phyloP scores from a whole-genome alignment of 2,329 filamentous ascomycete species.

The Aspergillus sp. region DNA sequence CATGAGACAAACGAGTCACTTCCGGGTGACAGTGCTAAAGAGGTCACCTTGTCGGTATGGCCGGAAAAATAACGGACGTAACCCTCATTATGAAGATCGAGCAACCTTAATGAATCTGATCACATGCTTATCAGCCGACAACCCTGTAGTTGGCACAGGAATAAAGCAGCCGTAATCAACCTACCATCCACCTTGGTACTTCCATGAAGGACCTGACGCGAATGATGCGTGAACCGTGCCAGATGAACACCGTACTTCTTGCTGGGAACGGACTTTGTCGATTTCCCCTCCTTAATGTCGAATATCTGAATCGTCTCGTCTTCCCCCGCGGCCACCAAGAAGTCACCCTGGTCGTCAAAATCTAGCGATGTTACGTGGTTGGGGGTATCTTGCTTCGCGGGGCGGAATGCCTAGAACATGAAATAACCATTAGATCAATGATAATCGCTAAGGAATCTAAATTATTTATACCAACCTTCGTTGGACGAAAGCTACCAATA shows the following conservation, averaged over 20 bases:
- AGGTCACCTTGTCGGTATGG: slow-evolving; percentile 77
- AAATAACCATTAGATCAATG: slow-evolving; percentile 5
- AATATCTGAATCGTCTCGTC: slow-evolving; percentile 96
- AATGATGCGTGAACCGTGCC: slow-evolving; percentile 87
- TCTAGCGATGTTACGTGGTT: slow-evolving; percentile 80
- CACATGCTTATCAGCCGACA: slow-evolving; percentile 1
- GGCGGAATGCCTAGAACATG: slow-evolving; percentile 22
- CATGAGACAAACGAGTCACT: slow-evolving; percentile 89
- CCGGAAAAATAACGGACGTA: slow-evolving; percentile 96
- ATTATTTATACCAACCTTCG: slow-evolving; percentile 52
- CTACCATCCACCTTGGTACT: slow-evolving; percentile 87
- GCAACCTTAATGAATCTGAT: slow-evolving; percentile 66
- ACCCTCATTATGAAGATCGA: slow-evolving; percentile 84
- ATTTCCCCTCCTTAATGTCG: slow-evolving; percentile 81
- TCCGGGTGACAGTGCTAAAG: slow-evolving; percentile 72
- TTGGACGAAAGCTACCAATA: slow-evolving; percentile 67
- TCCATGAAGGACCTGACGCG: slow-evolving; percentile 85
- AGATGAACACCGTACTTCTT: slow-evolving; percentile 96
- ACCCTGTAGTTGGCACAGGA: not conserved
- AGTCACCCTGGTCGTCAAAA: slow-evolving; percentile 91
- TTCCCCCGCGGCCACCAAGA: slow-evolving; percentile 80
- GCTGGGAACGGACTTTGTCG: slow-evolving; percentile 80
- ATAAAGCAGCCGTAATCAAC: slow-evolving; percentile 9
- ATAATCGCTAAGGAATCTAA: not conserved
- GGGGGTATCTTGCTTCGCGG: slow-evolving; percentile 30